Base-by-base conservation (phyloP, 2,329 filamentous ascomycete species). In the Drechslerella dactyloides region DNA sequence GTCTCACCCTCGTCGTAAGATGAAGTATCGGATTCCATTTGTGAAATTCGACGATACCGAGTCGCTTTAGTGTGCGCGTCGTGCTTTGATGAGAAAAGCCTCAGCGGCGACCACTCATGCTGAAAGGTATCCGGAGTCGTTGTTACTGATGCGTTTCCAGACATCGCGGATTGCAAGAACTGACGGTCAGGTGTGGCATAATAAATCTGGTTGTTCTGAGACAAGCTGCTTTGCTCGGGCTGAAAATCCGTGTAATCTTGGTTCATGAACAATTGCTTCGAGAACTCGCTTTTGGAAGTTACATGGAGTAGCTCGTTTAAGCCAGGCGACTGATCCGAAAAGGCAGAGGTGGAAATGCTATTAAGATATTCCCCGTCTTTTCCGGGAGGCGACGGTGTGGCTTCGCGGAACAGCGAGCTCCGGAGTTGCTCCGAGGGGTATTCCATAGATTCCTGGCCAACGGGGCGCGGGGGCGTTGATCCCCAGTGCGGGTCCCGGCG, bases 281-380 rank as follows among this genome's bases (percentile, higher is more conserved):
- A 54, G 27, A 62, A 59, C 30, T 63, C 65, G n/a, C 53, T 63
- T 33, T 37, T 57, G 4, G 65, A 69, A 17, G 48, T 69, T 2
- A 58, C 58, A 42, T 63, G 65, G 10, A 69, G 53, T 2, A 69
- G 53, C 27, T 52, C 65, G 17, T 69, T 69, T 21, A 69, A 30
- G 13, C 65, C 65, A 1, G 65, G 65, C 2, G 65, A 69, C 35
- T 69, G 65, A 37, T 69, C 65, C 6, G 65, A 69, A 46, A 69
- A 69, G 10, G 65, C 65, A 19, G 65, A 69, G 1, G 65, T 69
- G 10, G 65, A 69, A 1, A 69, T 63, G 40, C 65, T 69, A 15
- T 69, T 69, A 21, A 69, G 37, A 48, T 69, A 69, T 15, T 69
- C 58, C 33, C 54, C 65, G 35, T 58, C 65, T 48, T 53, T 53